phyloP scores from a whole-genome alignment of 106 monocot genomes.

The Vanilla planifolia region DNA sequence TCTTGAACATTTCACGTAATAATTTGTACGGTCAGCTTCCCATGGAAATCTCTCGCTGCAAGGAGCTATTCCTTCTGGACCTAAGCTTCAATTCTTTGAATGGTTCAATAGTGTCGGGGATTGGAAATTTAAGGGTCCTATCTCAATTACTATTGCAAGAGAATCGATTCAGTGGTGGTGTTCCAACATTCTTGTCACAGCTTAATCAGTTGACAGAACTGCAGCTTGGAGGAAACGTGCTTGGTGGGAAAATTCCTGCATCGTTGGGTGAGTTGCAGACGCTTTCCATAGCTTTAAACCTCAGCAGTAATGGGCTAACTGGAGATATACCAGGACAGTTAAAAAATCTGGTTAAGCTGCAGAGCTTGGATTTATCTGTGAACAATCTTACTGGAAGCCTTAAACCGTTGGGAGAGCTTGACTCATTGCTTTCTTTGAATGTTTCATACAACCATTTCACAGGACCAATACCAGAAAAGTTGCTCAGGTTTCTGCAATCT shows the following conservation, averaged over 20 bases:
- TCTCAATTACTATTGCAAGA: conserved; percentile 35
- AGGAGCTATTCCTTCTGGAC: conserved; percentile 35
- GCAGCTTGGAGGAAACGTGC: conserved; percentile 56
- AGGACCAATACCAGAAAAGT: conserved; percentile 49
- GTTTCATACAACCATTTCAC: conserved; percentile 67
- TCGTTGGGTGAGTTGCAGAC: conserved; percentile 45
- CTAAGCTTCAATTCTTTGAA: conserved; percentile 63
- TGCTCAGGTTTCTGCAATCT: conserved; percentile 33
- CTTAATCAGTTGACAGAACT: conserved; percentile 41
- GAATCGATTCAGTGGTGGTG: conserved; percentile 56
- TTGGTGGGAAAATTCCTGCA: conserved; percentile 58
- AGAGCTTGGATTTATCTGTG: conserved; percentile 65
- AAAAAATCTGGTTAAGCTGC: conserved; percentile 30
- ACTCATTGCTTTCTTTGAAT: conserved; percentile 43
- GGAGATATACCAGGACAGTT: conserved; percentile 40
- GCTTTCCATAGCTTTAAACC: conserved; percentile 42
- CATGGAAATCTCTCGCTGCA: conserved; percentile 45
- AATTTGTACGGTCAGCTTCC: conserved; percentile 53
- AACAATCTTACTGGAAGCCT: conserved; percentile 71
- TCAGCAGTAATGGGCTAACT: conserved; percentile 58
- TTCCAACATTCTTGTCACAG: conserved; percentile 47
- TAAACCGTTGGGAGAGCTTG: conserved; percentile 20
- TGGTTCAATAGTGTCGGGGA: conserved; percentile 42
- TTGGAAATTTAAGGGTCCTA: conserved; percentile 31
- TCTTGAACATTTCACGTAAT: conserved; percentile 52